Percentiles rank a stretch among this genome's conserved stretches.
phyloP scores from a whole-genome alignment of 2,329 filamentous ascomycete species.

The Blumeria graminis region DNA sequence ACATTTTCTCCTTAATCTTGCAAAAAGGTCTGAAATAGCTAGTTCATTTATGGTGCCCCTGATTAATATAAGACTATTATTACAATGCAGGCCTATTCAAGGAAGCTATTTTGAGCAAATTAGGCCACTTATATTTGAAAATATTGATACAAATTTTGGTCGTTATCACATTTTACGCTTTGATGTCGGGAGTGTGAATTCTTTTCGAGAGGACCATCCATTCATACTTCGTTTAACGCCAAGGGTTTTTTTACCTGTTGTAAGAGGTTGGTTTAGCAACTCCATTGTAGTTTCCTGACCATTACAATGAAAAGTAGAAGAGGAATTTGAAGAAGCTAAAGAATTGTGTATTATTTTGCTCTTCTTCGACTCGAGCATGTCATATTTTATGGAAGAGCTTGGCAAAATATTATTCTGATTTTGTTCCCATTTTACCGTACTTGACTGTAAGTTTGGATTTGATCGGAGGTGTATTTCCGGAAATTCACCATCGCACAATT shows the following conservation, averaged over 20 bases:
- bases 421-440: conserved; percentile 2
- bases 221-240: conserved; percentile 24
- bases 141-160: no score
- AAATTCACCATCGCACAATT: neutral
- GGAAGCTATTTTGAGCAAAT: no score
- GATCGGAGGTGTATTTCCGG: neutral
- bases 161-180: neutral
- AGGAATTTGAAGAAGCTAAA: no score
- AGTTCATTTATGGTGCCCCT: no score
- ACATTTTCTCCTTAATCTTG: no score
- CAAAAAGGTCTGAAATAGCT: no score
- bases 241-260: conserved; percentile 19
- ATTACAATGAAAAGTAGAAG: no score
- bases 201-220: conserved; percentile 19
- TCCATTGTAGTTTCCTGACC: conserved; percentile 7
- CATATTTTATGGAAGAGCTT: conserved; percentile 8
- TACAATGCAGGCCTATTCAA: no score
- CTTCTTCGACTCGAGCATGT: no score
- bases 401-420: conserved; percentile 14
- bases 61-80: no score
- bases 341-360: no score
- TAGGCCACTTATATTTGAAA: no score
- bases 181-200: conserved; percentile 11
- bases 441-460: neutral
- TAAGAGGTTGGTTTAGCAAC: conserved; percentile 4